A percentile compares a stretch with the other conserved stretches of the same genome.
These are phyloP conservation scores for Lithospermum erythrorhizon DNA, from an alignment of 257 asterid species.

Conservation along the genomic window DNA sequence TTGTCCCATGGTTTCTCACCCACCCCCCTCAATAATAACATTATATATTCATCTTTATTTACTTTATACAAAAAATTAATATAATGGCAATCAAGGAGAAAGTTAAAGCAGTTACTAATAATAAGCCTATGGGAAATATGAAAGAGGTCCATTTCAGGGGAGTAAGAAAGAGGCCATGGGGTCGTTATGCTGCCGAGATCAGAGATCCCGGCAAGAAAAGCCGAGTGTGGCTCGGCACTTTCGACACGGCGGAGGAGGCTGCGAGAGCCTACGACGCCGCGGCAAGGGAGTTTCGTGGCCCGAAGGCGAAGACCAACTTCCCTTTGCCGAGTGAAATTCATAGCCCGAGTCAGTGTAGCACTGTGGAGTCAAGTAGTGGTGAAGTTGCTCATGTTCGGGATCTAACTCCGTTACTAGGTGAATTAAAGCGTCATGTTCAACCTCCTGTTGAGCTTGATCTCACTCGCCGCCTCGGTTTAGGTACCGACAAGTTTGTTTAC, in stretches of 20 bases:
- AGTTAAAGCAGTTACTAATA: conserved; percentile 10
- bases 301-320: conserved; percentile 81
- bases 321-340: conserved; percentile 28
- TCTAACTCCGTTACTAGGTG: too few relatives aligned
- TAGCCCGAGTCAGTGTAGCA: conserved; percentile 73
- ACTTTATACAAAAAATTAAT: too few relatives aligned
- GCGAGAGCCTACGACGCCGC: conserved; percentile 86
- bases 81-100: conserved; percentile 55
- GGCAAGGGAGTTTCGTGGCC: conserved; percentile 74
- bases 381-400: conserved; percentile 11
- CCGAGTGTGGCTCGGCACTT: conserved; percentile 87
- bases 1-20: background rate
- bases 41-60: too few relatives aligned
- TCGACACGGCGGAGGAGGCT: conserved; percentile 91
- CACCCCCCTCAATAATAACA: too few relatives aligned
- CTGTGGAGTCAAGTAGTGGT: conserved; percentile 60
- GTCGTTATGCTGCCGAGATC: conserved; percentile 96
- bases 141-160: conserved; percentile 75
- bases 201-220: conserved; percentile 85
- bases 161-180: conserved; percentile 95
- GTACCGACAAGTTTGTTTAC: too few relatives aligned
- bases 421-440: conserved; percentile 14
- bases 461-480: conserved; percentile 63
- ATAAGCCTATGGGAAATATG: conserved; percentile 29
- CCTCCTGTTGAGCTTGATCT: conserved; percentile 61